A percentile compares a stretch with the other conserved stretches of the same genome.
Conservation (phyloP, 1,284 basidiomycete species). For the Malassezia globosa region DNA sequence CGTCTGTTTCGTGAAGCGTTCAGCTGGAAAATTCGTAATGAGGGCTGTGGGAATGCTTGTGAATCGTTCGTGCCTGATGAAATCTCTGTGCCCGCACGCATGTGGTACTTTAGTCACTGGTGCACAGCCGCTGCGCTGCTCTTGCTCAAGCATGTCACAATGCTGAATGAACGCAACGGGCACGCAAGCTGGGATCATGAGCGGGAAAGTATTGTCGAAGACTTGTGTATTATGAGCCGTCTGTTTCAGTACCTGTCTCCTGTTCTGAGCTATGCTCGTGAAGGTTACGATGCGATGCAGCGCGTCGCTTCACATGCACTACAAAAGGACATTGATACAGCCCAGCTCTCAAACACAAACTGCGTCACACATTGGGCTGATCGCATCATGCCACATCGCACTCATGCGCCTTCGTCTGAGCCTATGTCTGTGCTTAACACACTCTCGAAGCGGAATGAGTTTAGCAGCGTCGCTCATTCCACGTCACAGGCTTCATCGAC, state of each 20-base stretch:
- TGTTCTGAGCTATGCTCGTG: slow-evolving; percentile 24
- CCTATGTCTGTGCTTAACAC: slow-evolving; percentile 9
- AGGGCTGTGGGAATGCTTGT: slow-evolving; percentile 7
- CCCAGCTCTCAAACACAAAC: background rate
- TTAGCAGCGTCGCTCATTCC: background rate
- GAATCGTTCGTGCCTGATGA: slow-evolving; percentile 24
- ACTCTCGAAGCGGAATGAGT: background rate
- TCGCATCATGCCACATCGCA: slow-evolving; percentile 1
- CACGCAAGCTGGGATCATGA: slow-evolving; percentile 26
- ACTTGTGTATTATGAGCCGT: slow-evolving; percentile 30
- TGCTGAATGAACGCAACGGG: slow-evolving; percentile 31
- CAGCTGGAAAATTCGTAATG: slow-evolving; percentile 28
- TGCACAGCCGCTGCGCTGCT: slow-evolving; percentile 29
- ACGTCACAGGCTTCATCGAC: too few relatives aligned
- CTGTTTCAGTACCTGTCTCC: slow-evolving; percentile 32
- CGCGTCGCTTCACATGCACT: slow-evolving; percentile 14
- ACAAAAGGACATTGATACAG: background rate
- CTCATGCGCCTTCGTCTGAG: background rate
- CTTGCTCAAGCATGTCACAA: slow-evolving; percentile 31
- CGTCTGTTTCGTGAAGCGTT: slow-evolving; percentile 32
- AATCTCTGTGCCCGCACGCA: slow-evolving; percentile 18
- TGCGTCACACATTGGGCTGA: slow-evolving; percentile 14
- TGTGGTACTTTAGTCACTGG: slow-evolving; percentile 37
- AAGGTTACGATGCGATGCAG: slow-evolving; percentile 28
- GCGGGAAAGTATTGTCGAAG: slow-evolving; percentile 31